phyloP scores from a whole-genome alignment of 1,284 basidiomycete species.

The Trichosporon coremiiforme region DNA sequence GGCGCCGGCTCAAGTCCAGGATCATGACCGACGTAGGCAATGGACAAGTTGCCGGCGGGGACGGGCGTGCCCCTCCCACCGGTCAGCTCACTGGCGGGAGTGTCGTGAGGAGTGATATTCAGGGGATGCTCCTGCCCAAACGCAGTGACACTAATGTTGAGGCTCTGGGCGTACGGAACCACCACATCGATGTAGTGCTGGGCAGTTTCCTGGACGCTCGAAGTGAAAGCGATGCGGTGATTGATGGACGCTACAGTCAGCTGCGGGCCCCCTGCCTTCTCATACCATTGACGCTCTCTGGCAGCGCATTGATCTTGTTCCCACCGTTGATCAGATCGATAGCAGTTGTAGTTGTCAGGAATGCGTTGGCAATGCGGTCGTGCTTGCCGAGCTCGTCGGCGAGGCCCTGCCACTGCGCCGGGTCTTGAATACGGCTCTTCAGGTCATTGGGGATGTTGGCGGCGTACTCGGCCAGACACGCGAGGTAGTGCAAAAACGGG shows the following conservation, averaged over 20 bases:
- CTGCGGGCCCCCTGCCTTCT: neutral
- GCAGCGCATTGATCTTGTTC: slow-evolving; percentile 55
- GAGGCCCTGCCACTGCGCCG: slow-evolving; percentile 53
- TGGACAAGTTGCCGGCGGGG: slow-evolving; percentile 21
- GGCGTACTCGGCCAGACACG: slow-evolving; percentile 58
- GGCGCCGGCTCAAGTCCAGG: slow-evolving; percentile 58
- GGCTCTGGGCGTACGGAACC: slow-evolving; percentile 48
- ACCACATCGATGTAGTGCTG: slow-evolving; percentile 50
- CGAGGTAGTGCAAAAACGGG: slow-evolving; percentile 57
- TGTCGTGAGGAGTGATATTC: neutral
- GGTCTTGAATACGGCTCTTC: slow-evolving; percentile 42
- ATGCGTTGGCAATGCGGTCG: slow-evolving; percentile 43
- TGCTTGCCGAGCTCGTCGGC: slow-evolving; percentile 47
- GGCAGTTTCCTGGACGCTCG: slow-evolving; percentile 54
- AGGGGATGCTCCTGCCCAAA: slow-evolving; percentile 32
- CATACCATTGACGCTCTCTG: slow-evolving; percentile 35
- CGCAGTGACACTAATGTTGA: slow-evolving; percentile 51
- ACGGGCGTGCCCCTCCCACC: neutral
- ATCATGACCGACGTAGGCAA: slow-evolving; percentile 22
- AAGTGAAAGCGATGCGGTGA: slow-evolving; percentile 58
- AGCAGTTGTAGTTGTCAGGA: slow-evolving; percentile 51
- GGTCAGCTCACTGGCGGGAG: neutral
- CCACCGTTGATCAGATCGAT: slow-evolving; percentile 54
- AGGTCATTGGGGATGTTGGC: slow-evolving; percentile 48
- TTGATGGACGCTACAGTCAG: slow-evolving; percentile 52